Evolutionary conservation across 306 rosid genomes (phyloP).

Genomic region (Cucurbita moschata): DNA sequence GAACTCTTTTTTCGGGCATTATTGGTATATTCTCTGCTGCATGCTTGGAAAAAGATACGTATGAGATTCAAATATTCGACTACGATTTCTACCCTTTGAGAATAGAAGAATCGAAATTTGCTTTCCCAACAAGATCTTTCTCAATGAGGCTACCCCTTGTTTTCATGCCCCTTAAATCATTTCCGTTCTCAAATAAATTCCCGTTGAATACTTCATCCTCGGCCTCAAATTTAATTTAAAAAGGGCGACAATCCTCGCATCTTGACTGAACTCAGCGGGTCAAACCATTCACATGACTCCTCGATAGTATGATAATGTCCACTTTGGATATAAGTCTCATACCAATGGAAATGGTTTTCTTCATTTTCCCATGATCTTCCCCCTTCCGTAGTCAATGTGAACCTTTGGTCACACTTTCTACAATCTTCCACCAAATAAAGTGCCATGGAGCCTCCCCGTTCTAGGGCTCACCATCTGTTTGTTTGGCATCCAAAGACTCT

Average conservation of each 20-base stretch:
- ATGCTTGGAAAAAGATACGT: not conserved
- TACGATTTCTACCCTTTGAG: no score
- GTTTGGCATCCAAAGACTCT: no score
- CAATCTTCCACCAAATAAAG: not conserved
- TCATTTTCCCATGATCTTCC: not conserved
- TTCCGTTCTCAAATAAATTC: not conserved
- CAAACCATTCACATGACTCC: no score
- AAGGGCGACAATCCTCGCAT: no score
- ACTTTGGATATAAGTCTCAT: not conserved
- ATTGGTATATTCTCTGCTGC: not conserved
- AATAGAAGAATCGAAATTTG: not conserved
- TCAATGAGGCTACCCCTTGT: not conserved
- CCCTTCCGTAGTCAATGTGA: not conserved
- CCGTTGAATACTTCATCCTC: not conserved
- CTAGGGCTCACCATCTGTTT: not conserved
- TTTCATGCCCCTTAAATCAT: not conserved
- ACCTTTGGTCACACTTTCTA: not conserved
- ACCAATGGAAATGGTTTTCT: not conserved
- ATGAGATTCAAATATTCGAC: not conserved
- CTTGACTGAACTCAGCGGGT: no score
- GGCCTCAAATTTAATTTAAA: not conserved
- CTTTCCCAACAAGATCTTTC: not conserved
- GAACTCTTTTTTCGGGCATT: not conserved
- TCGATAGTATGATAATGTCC: not conserved
- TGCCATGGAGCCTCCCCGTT: not conserved